These are phyloP conservation scores for Nothomitra cinnamomea DNA, from an alignment of 2,329 filamentous ascomycete genomes.

Conservation along the genomic window DNA sequence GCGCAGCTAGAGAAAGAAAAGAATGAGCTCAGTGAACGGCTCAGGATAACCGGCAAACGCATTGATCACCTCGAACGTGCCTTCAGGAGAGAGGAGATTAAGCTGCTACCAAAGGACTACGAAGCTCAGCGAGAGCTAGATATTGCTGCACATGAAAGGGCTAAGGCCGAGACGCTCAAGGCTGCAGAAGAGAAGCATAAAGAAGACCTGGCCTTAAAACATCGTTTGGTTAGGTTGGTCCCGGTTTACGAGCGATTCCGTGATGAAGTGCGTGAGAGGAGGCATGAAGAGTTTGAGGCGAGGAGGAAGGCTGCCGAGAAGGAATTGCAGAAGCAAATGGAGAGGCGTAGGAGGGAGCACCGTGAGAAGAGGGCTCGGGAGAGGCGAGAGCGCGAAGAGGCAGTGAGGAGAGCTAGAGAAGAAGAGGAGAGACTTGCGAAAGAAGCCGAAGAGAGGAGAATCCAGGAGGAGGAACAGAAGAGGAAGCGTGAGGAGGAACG, in stretches of 20 bases:
- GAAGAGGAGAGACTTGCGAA: conserved; percentile 66
- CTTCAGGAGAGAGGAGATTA: conserved; percentile 86
- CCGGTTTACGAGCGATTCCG: conserved; percentile 74
- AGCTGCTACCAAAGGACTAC: conserved; percentile 79
- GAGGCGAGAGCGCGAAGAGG: conserved; percentile 70
- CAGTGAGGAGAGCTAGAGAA: conserved; percentile 60
- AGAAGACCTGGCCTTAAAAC: conserved; percentile 83
- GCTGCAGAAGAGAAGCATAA: conserved; percentile 80
- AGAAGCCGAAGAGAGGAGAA: conserved; percentile 75
- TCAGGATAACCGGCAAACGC: conserved; percentile 83
- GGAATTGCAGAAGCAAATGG: conserved; percentile 85
- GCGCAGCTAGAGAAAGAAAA: conserved; percentile 95
- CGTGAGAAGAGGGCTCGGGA: conserved; percentile 70
- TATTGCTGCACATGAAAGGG: conserved; percentile 59
- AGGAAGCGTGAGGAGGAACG: conserved; percentile 57
- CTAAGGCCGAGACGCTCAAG: conserved; percentile 59
- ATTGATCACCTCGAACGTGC: conserved; percentile 95
- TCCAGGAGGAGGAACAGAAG: conserved; percentile 64
- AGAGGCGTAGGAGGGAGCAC: conserved; percentile 71
- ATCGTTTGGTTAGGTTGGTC: conserved; percentile 73
- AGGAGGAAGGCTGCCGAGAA: conserved; percentile 79
- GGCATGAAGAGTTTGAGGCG: conserved; percentile 91
- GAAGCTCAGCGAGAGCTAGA: conserved; percentile 66
- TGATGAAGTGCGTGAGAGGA: conserved; percentile 64
- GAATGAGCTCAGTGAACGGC: conserved; percentile 82